phyloP scores from a whole-genome alignment of 2,329 filamentous ascomycete genomes.

The Fusarium beomiforme region DNA sequence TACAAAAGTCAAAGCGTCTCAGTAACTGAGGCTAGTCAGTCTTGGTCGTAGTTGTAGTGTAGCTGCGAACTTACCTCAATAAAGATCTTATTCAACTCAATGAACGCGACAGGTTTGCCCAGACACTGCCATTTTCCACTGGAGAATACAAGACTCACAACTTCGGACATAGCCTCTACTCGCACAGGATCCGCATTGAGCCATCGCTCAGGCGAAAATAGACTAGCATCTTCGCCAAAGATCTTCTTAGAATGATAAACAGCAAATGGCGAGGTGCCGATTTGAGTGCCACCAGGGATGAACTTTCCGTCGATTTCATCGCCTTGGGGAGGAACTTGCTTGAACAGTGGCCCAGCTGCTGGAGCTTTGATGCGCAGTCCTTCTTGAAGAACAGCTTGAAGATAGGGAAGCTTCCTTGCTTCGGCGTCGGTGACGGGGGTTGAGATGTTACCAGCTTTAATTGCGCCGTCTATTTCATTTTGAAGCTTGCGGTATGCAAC shows the following conservation, averaged over 20 bases:
- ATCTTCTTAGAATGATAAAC: constrained; percentile 46
- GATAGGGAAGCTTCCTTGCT: constrained; percentile 54
- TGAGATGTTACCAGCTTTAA: constrained; percentile 49
- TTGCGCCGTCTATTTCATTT: constrained; percentile 58
- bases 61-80: constrained; percentile 51
- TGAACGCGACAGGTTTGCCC: constrained; percentile 50
- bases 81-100: constrained; percentile 51
- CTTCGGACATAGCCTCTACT: constrained; percentile 46
- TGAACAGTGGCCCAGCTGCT: constrained; percentile 50
- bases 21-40: constrained; percentile 5
- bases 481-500: constrained; percentile 57
- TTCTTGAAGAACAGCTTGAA: constrained; percentile 62
- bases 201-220: constrained; percentile 51
- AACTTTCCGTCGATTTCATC: constrained; percentile 51
- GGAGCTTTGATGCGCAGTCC: constrained; percentile 58
- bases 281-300: constrained; percentile 45
- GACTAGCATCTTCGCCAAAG: constrained; percentile 48
- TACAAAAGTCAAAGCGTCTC: constrained; percentile 26
- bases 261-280: constrained; percentile 46
- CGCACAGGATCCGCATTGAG: constrained; percentile 48
- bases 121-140: constrained; percentile 53
- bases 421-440: constrained; percentile 45
- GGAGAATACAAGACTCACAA: constrained; percentile 50
- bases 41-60: not conserved
- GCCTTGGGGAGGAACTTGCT: constrained; percentile 43